Base-by-base conservation (phyloP, 2,329 filamentous ascomycete genomes). In the Monosporascus cannonballus region DNA sequence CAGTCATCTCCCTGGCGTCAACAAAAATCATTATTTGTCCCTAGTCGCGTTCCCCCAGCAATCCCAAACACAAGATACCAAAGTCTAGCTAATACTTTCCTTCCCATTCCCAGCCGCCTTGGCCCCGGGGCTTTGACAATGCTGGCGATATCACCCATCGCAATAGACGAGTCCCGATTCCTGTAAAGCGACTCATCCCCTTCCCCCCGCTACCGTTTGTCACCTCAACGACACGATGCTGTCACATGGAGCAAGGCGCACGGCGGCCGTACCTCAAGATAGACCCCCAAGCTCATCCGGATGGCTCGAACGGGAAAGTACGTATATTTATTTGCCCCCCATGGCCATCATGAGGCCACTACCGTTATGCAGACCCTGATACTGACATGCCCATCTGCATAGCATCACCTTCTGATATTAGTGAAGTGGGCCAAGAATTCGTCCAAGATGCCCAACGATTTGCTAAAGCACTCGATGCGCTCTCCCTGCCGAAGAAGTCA, bases 361-460 rank as follows among this genome's bases (percentile, higher is more conserved):
- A 56, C 52, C 45, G 58, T 59, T 49, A 63, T 63, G 46, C 56
- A 63, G 44, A 56, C 53, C 53, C 51, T 54, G 48, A 53, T 58
- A 63, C 68, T 69, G 71, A 63, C 58, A 66, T 56, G 0, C 14
- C 61, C 67, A 34, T 48, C 24, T 63, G 61, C n/a, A 57, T 69
- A 70, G 66, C 53, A 44, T 48, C 47, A 54, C 57, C 51, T 50
- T 59, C 57, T 34, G 53, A 56, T 27, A 46, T 27, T 25, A 51
- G 54, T 47, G 53, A 57, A 44, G 49, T 51, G 53, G 55, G 56
- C 42, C 55, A 60, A 18, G 59, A 60, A 18, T 67, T 68, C 48
- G 49, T 56, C 49, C 83, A 85, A 56, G 90, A 96, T 70, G 89
- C 96, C 54, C 90, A 96, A 71, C 80, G 84, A 45, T 96, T 96